Evolutionary conservation across 768 basidiomycete species (phyloP).

Genomic region (Pholiota conissans): DNA sequence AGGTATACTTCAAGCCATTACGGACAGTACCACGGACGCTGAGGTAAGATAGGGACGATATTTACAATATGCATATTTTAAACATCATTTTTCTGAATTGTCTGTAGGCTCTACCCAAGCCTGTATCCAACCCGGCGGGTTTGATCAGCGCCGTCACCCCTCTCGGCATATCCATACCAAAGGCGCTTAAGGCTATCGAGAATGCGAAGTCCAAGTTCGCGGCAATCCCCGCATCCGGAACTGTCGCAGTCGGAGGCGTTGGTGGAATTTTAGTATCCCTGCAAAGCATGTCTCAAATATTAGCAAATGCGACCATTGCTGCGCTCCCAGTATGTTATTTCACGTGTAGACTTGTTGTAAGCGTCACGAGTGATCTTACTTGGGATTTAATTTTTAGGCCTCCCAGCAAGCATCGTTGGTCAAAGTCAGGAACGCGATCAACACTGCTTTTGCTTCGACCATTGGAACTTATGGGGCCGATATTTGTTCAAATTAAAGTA

Average conservation of each 20-base stretch:
- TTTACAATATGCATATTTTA: too few relatives aligned
- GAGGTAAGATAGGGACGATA: background rate
- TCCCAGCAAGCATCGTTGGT: background rate
- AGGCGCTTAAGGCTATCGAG: background rate
- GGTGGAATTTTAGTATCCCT: background rate
- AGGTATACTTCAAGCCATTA: background rate
- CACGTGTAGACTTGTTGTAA: background rate
- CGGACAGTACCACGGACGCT: background rate
- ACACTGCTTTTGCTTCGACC: background rate
- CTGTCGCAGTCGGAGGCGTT: background rate
- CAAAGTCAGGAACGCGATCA: background rate
- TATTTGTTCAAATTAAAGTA: too few relatives aligned
- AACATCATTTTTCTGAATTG: background rate
- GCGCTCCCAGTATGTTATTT: background rate
- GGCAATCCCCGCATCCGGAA: background rate
- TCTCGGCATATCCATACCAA: background rate
- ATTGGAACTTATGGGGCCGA: background rate
- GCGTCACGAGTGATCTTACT: background rate
- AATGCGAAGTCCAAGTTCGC: background rate
- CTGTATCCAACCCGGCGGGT: background rate
- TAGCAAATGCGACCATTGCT: background rate
- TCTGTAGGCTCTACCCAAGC: background rate
- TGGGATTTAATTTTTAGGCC: background rate
- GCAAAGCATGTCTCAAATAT: background rate
- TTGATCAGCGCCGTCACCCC: background rate